Conservation (phyloP, 2,329 filamentous ascomycete genomes). For the Albophoma yamanashiensis region DNA sequence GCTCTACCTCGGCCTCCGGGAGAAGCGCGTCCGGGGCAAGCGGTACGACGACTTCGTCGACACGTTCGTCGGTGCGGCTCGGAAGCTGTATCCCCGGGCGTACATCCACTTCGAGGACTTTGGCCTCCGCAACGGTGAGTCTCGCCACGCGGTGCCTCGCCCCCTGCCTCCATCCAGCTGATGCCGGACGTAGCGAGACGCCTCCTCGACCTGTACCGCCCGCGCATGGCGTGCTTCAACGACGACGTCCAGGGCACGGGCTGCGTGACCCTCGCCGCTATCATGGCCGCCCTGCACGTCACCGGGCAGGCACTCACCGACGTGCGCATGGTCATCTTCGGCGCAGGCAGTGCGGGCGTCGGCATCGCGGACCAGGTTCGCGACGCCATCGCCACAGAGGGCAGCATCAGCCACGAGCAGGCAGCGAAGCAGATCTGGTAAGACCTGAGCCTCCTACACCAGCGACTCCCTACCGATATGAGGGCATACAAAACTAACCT, state of each 20-base stretch:
- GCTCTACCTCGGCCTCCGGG: slow-evolving; percentile 65
- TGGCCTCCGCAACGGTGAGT: slow-evolving; percentile 56
- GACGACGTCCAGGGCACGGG: slow-evolving; percentile 87
- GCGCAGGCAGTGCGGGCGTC: slow-evolving; percentile 70
- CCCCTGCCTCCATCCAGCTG: neutral
- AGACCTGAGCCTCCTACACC: slow-evolving; percentile 2
- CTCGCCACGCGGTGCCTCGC: neutral
- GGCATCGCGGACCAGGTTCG: slow-evolving; percentile 80
- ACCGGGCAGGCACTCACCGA: slow-evolving; percentile 56
- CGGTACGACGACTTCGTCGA: slow-evolving; percentile 71
- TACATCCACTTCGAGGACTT: slow-evolving; percentile 91
- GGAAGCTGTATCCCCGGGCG: slow-evolving; percentile 63
- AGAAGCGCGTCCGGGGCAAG: slow-evolving; percentile 56
- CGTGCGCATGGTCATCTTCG: slow-evolving; percentile 64
- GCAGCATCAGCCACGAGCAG: slow-evolving; percentile 57
- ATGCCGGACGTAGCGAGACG: slow-evolving; percentile 41
- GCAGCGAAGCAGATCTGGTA: slow-evolving; percentile 72
- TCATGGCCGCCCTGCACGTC: slow-evolving; percentile 66
- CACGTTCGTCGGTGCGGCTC: slow-evolving; percentile 57
- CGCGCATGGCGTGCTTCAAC: slow-evolving; percentile 74
- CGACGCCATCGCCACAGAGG: slow-evolving; percentile 65
- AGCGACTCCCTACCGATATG: neutral
- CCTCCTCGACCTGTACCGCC: slow-evolving; percentile 65
- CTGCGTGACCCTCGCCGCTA: slow-evolving; percentile 74
- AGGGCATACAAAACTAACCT: neutral